Evolutionary conservation across 768 basidiomycete genomes (phyloP).

Genomic region (Cystofilobasidium capitatum): DNA sequence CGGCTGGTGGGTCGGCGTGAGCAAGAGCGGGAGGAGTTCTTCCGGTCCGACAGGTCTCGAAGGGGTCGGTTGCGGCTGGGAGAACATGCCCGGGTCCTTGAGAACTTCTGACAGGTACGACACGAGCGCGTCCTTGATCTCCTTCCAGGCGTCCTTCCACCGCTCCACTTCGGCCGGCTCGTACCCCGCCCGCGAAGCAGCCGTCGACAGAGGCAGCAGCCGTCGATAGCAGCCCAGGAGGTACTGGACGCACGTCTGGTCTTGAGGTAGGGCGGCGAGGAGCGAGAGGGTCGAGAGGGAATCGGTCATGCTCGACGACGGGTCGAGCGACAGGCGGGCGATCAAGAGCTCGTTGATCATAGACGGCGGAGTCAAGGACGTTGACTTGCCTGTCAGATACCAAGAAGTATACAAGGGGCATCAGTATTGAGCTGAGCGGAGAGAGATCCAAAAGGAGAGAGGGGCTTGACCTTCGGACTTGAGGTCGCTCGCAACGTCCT

Average conservation of each 20-base stretch:
- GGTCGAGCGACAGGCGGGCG: slow-evolving; percentile 69
- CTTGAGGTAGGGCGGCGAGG: slow-evolving; percentile 58
- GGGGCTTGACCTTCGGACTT: slow-evolving; percentile 19
- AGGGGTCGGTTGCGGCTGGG: slow-evolving; percentile 52
- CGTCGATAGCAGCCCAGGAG: slow-evolving; percentile 87
- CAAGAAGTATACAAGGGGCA: neutral
- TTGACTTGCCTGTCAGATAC: slow-evolving; percentile 34
- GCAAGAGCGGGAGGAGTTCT: slow-evolving; percentile 72
- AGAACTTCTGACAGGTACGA: slow-evolving; percentile 72
- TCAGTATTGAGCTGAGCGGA: neutral
- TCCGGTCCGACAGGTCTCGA: slow-evolving; percentile 57
- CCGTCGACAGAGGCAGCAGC: slow-evolving; percentile 44
- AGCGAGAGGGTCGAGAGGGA: slow-evolving; percentile 40
- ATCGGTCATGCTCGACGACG: slow-evolving; percentile 47
- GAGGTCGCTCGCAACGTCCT: slow-evolving; percentile 60
- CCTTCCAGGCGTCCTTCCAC: slow-evolving; percentile 59
- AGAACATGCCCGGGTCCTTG: slow-evolving; percentile 91
- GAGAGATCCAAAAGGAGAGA: neutral
- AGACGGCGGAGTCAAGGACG: slow-evolving; percentile 45
- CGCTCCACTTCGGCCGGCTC: slow-evolving; percentile 46
- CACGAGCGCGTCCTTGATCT: slow-evolving; percentile 70
- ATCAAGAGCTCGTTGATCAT: slow-evolving; percentile 74
- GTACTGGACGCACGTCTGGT: slow-evolving; percentile 80
- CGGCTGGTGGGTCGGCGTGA: slow-evolving; percentile 51
- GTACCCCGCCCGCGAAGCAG: slow-evolving; percentile 46